Base-by-base conservation (phyloP, 306 rosid genomes). In the Prunus kanzakura region DNA sequence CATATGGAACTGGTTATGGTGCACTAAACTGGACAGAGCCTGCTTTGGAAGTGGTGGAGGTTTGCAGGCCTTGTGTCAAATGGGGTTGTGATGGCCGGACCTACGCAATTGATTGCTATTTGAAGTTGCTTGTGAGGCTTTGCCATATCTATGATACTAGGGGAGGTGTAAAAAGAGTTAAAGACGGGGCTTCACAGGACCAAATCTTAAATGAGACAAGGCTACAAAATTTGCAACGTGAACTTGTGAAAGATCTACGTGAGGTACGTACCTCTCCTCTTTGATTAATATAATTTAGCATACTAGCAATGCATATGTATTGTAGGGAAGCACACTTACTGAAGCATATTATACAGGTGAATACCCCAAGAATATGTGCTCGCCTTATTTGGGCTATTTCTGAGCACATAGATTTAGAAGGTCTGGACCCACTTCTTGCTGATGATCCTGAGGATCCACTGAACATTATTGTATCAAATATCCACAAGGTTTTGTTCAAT, bases 41-140 rank as follows among this genome's bases (percentile, higher is more conserved):
- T 86, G 92, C 99, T 76, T 77, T 95, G 79, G 98, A 95, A 88
- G 99, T 95, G 11, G 99, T 95, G 68, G 99, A 92, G 82, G 99
- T 95, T 80, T 95, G 99, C 76, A 91, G 93, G 77, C 99, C 99
- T 78, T 95, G 99, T 67, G 87, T 92, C 73, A 95, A 95, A 84
- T 95, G 99, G 99, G 98, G 89, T 82, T 95, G 99, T 84, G 99
- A 91, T 83, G 98, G 98, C 22, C 96, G 99, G 57, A 92, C 97
- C 52, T 95, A 95, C 81, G 98, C 98, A 19, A 82, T 92, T 78
- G 99, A 95, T 82, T 95, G 99, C 91, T 95, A 95, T 86, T 88
- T 92, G 85, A 95, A 95, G 88, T 84, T 95, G 88, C 97, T 95
- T 76, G 99, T 95, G 82, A 84, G 99, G 81, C 82, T 95, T 64